Percentiles rank a stretch among this genome's conserved stretches.
Evolutionary conservation across 495 filamentous ascomycete species (phyloP).

Genomic region (Lophiostoma macrostomum): DNA sequence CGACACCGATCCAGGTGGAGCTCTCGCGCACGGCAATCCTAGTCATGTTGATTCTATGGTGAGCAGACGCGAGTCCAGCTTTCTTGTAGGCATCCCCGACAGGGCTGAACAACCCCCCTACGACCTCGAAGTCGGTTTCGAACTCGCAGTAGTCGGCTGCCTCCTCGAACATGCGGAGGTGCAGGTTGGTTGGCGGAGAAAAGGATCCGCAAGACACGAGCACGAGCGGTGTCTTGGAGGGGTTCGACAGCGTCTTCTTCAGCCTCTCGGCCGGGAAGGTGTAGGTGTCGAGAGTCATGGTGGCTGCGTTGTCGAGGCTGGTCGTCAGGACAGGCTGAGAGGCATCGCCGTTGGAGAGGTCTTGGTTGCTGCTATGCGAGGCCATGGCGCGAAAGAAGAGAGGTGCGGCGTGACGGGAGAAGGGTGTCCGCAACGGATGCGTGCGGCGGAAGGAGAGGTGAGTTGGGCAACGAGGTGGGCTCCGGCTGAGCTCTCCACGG

Average conservation of each 20-base stretch:
- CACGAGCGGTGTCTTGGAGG: slow-evolving; percentile 69
- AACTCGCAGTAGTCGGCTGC: slow-evolving; percentile 76
- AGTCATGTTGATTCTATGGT: slow-evolving; percentile 70
- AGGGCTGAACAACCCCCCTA: slow-evolving; percentile 77
- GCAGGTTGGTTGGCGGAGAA: slow-evolving; percentile 80
- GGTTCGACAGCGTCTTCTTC: slow-evolving; percentile 62
- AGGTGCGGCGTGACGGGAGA: not conserved
- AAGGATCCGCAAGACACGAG: slow-evolving; percentile 91
- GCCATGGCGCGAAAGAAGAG: slow-evolving; percentile 1
- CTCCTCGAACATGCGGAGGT: slow-evolving; percentile 94
- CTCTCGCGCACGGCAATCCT: slow-evolving; percentile 60
- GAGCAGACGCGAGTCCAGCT: slow-evolving; percentile 71
- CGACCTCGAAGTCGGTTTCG: slow-evolving; percentile 79
- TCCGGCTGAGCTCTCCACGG: not conserved
- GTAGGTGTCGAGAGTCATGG: slow-evolving; percentile 53
- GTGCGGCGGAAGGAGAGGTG: not conserved
- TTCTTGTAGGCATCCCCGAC: slow-evolving; percentile 91
- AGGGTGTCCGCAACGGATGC: not conserved
- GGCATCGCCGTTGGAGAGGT: slow-evolving; percentile 7
- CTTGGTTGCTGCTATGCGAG: not conserved
- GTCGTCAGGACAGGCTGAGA: slow-evolving; percentile 7
- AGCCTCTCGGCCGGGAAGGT: slow-evolving; percentile 70
- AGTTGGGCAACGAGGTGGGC: not conserved
- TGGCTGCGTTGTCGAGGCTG: slow-evolving; percentile 11
- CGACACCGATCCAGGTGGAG: slow-evolving; percentile 49